Conservation (phyloP, 1,139 yeast genomes). For the Blastobotrys petasosporus region DNA sequence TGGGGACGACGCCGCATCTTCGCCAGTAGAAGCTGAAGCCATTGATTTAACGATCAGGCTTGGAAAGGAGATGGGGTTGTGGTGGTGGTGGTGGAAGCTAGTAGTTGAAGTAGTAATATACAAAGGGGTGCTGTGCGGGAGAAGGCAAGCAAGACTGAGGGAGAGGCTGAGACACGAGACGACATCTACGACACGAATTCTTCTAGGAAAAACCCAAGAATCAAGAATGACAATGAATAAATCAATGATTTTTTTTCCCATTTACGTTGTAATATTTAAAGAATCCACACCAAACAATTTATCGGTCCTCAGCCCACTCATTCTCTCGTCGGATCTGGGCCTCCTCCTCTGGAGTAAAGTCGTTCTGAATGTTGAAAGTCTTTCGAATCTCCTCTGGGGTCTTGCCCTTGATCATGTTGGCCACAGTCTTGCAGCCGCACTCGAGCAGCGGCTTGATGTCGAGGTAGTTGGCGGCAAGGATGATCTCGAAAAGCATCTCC, state of each 20-base stretch:
- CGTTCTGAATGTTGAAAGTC: conserved; percentile 92
- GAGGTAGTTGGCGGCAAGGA: conserved; percentile 90
- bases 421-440: conserved; percentile 95
- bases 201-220: too few species aligned
- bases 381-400: conserved; percentile 95
- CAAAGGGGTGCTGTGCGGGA: too few species aligned
- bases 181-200: too few species aligned
- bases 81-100: too few species aligned
- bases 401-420: conserved; percentile 96
- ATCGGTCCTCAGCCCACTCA: conserved; percentile 99
- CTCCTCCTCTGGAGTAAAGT: conserved; percentile 97
- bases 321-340: conserved; percentile 96
- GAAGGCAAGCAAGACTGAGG: too few species aligned
- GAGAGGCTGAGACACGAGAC: too few species aligned
- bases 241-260: too few species aligned
- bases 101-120: too few species aligned
- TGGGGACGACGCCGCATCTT: neutral
- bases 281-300: conserved; percentile 20
- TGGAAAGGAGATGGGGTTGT: too few species aligned
- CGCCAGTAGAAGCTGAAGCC: neutral
- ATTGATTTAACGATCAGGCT: neutral
- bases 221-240: too few species aligned
- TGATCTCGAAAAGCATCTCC: conserved; percentile 96
- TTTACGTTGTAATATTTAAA: too few species aligned
- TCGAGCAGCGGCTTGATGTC: conserved; percentile 90